Conservation (phyloP, 2,329 filamentous ascomycete species). For the Xylariaceae sp. region DNA sequence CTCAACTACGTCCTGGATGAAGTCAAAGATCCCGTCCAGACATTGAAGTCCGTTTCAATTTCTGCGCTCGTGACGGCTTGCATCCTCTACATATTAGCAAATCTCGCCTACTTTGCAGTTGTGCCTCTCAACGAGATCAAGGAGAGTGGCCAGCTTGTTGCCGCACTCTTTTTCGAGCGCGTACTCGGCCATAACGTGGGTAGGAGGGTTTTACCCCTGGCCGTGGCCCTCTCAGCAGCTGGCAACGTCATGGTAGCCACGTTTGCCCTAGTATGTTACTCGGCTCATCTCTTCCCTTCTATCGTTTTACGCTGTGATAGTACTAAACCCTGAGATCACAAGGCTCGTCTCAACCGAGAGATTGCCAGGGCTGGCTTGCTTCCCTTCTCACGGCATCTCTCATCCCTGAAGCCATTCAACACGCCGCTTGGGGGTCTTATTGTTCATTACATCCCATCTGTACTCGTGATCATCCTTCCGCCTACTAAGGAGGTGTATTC, state of each 20-base stretch:
- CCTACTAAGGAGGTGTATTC: constrained; percentile 63
- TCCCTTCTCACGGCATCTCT: constrained; percentile 55
- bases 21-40: constrained; percentile 62
- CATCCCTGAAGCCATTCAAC: constrained; percentile 61
- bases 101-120: constrained; percentile 58
- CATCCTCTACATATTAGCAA: constrained; percentile 61
- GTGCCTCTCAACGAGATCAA: constrained; percentile 64
- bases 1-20: constrained; percentile 68
- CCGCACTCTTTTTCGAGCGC: constrained; percentile 60
- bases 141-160: constrained; percentile 60
- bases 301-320: not conserved
- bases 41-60: constrained; percentile 57
- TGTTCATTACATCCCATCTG: constrained; percentile 62
- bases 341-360: constrained; percentile 65
- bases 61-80: constrained; percentile 57
- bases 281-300: not conserved
- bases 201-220: constrained; percentile 53
- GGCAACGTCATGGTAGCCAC: constrained; percentile 71
- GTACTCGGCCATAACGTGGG: constrained; percentile 57
- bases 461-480: constrained; percentile 61
- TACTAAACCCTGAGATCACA: constrained; percentile 1
- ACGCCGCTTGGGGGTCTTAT: constrained; percentile 63
- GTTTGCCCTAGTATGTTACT: constrained; percentile 55
- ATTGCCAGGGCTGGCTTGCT: constrained; percentile 67
- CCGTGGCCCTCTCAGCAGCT: constrained; percentile 60